Base-by-base conservation (phyloP, 805 yeast genomes). In the Cyberlindnera nakhonratchasimensis region DNA sequence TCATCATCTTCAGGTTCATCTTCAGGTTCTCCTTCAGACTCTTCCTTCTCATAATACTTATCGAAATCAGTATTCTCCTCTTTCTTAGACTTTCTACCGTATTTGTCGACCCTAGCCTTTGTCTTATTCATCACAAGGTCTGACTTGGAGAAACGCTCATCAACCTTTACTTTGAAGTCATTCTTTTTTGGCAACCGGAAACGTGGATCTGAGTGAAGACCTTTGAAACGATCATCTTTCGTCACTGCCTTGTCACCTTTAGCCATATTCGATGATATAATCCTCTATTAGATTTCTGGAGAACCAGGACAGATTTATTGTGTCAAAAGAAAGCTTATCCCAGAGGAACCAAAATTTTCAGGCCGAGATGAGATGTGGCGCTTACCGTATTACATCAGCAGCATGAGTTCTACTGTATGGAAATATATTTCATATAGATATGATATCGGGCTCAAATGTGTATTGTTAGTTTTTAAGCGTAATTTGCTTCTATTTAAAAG, bases 171-270 rank as follows among this genome's bases (percentile, higher is more conserved):
- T 59, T 83, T 85, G 47, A 80, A 66, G 43, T 82, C 79, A 53
- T 79, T 80, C 60, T 72, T 74, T 55, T 73, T 82, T 2, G 96
- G 90, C 20, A 79, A 66, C 46, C 77, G 82, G 67, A 91, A 93
- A 49, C 96, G 73, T 4, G 98, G 98, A 63, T 93, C 99, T 50
- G 74, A 77, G 54, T 83, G 87, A 6, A 91, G 83, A 8, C 80
- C 70, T 8, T 84, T 66, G 63, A 91, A 91, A 60, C 98, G 77
- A 19, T 82, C 74, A 66, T 93, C 98, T 3, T 63, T 55, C 2
- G 81, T 74, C 6, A 72, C 38, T 11, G 45, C 40, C 29, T 43
- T 37, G 32, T 37, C 48, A 14, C 43, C 41, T 14, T 36, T 39
- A 7, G 47, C 44, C 52, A 48, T 48, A 13, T 39, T 33, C 9